phyloP scores from a whole-genome alignment of 2,329 filamentous ascomycete species.

The Alternaria panax region DNA sequence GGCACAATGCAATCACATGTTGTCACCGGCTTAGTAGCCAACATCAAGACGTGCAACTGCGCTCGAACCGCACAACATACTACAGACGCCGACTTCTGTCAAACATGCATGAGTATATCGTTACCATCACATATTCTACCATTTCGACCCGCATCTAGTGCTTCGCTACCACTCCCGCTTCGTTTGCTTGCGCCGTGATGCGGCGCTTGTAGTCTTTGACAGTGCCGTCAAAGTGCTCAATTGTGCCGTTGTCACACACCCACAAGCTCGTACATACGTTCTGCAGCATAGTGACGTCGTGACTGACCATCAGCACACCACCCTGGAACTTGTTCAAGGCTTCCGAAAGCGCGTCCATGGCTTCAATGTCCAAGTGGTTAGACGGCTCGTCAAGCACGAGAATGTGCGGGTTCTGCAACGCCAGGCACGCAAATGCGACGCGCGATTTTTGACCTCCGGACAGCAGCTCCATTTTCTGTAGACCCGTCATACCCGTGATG shows the following conservation, averaged over 20 bases:
- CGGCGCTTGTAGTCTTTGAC: constrained; percentile 98
- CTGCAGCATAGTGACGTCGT: constrained; percentile 99
- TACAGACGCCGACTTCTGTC: neutral
- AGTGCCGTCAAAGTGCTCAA: constrained; percentile 95
- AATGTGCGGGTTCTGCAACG: constrained; percentile 93
- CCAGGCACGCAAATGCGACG: constrained; percentile 96
- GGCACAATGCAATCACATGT: constrained; percentile 10
- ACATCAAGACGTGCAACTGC: neutral
- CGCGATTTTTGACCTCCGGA: constrained; percentile 98
- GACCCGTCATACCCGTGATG: constrained; percentile 90
- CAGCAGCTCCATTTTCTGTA: constrained; percentile 93
- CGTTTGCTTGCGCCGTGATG: constrained; percentile 87
- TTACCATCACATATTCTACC: neutral
- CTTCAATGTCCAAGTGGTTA: constrained; percentile 98
- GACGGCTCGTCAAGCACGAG: constrained; percentile 97
- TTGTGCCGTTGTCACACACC: constrained; percentile 93
- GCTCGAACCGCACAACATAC: neutral
- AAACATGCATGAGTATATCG: neutral
- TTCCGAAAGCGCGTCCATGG: constrained; percentile 92
- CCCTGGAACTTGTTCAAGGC: constrained; percentile 89
- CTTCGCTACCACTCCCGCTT: constrained; percentile 79
- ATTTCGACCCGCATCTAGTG: constrained; percentile 42
- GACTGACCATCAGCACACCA: constrained; percentile 96
- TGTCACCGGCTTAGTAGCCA: constrained; percentile 12
- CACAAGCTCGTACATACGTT: constrained; percentile 93